These are phyloP conservation scores for Aspergillus versicolor DNA, from an alignment of 2,329 filamentous ascomycete genomes.

Conservation along the genomic window DNA sequence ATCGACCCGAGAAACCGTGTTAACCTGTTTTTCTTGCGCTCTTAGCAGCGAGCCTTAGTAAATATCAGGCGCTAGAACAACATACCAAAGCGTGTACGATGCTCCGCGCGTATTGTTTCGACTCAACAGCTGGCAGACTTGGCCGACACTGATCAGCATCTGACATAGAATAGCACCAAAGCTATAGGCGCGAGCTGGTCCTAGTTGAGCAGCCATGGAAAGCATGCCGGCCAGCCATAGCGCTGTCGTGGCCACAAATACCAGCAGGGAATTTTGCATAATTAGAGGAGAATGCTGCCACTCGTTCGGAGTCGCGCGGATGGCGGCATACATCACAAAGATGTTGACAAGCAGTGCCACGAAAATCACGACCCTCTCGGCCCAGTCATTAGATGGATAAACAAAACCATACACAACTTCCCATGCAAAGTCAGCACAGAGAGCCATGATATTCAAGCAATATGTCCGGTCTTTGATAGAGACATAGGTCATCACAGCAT, in stretches of 20 bases:
- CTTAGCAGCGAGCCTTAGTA: not conserved
- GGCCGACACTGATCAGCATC: constrained; percentile 13
- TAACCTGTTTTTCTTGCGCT: constrained; percentile 6
- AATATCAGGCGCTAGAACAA: not conserved
- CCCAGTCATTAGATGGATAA: constrained; percentile 14
- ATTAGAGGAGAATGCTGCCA: constrained; percentile 20
- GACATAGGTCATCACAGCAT: constrained; percentile 15
- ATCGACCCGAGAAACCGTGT: constrained; percentile 14
- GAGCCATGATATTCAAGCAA: constrained; percentile 16
- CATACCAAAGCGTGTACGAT: constrained; percentile 18
- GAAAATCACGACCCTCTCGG: constrained; percentile 7
- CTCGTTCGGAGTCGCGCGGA: constrained; percentile 14
- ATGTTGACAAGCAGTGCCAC: constrained; percentile 13
- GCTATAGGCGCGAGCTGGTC: constrained; percentile 11
- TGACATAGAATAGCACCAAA: constrained; percentile 15
- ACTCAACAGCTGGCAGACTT: constrained; percentile 16
- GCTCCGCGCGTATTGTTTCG: constrained; percentile 16
- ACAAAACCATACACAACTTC: constrained; percentile 18
- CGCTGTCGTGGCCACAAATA: constrained; percentile 9
- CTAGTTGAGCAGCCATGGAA: constrained; percentile 12
- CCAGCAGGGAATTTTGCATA: constrained; percentile 8
- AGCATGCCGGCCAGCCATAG: constrained; percentile 6
- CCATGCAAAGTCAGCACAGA: constrained; percentile 21
- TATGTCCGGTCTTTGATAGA: constrained; percentile 18
- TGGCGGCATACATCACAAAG: constrained; percentile 16